These are phyloP conservation scores for Iris pallida DNA, from an alignment of 116 monocot species.

Conservation along the genomic window DNA sequence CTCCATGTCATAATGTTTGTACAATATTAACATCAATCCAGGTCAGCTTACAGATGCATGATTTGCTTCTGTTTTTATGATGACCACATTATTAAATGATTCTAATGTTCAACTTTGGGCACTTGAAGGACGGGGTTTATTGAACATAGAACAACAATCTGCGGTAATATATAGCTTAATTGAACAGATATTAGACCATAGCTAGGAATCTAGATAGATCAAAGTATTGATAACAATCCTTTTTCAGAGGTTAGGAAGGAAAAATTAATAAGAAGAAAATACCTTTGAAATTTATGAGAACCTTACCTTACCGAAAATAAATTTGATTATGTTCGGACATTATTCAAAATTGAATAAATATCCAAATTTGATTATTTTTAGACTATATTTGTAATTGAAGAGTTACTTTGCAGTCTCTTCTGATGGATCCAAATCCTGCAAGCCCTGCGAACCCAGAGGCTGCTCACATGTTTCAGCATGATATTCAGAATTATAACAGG, in stretches of 20 bases:
- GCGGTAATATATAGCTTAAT: too few relatives aligned
- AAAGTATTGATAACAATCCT: too few relatives aligned
- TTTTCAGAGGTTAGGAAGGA: too few relatives aligned
- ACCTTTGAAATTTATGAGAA: too few relatives aligned
- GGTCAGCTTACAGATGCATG: conserved; percentile 19
- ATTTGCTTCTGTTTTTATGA: not conserved
- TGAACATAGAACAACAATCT: too few relatives aligned
- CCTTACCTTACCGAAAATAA: too few relatives aligned
- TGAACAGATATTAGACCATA: too few relatives aligned
- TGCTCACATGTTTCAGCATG: conserved; percentile 53
- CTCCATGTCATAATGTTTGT: conserved; percentile 59
- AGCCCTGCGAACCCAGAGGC: conserved; percentile 67
- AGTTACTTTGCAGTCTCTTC: conserved; percentile 41
- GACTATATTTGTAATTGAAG: not conserved
- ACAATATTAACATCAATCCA: conserved; percentile 61
- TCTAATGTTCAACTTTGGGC: too few relatives aligned
- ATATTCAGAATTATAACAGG: conserved; percentile 50
- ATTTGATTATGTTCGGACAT: too few relatives aligned
- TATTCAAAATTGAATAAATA: not conserved
- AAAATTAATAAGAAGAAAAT: too few relatives aligned
- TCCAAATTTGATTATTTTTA: not conserved
- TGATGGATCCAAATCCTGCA: conserved; percentile 56
- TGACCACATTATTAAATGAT: not conserved
- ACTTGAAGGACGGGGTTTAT: too few relatives aligned
- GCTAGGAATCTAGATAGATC: too few relatives aligned